These are phyloP conservation scores for Phytophthora citricola DNA, from an alignment of 352 stramenopile species.

Conservation along the genomic window DNA sequence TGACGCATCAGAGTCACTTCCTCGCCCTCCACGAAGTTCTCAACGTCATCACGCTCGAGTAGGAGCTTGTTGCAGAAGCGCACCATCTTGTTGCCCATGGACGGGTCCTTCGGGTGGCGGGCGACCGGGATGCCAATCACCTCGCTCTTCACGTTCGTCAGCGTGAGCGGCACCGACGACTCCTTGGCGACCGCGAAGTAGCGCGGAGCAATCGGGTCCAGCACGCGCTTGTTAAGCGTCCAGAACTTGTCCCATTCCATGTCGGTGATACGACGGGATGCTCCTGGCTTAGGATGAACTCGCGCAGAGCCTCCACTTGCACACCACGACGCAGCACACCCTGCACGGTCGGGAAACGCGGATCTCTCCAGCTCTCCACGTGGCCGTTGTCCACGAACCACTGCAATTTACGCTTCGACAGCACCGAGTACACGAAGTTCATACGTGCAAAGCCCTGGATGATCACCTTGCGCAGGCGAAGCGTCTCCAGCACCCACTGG, in stretches of 20 bases:
- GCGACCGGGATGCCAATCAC: conserved; percentile 71
- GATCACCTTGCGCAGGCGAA: conserved; percentile 86
- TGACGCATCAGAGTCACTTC: conserved; percentile 98
- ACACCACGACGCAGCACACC: conserved; percentile 96
- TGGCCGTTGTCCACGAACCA: conserved; percentile 98
- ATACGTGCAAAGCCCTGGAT: conserved; percentile 98
- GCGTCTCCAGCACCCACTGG: conserved; percentile 92
- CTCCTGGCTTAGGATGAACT: conserved; percentile 98
- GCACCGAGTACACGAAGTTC: conserved; percentile 99
- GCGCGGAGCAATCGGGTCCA: conserved; percentile 95
- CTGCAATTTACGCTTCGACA: conserved; percentile 99
- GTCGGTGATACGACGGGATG: conserved; percentile 96
- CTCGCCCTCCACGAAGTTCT: conserved; percentile 95
- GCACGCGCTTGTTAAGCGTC: conserved; percentile 99
- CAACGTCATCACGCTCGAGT: conserved; percentile 96
- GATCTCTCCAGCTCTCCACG: conserved; percentile 98
- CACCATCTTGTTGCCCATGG: conserved; percentile 87
- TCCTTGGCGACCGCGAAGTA: conserved; percentile 97
- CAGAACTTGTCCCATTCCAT: conserved; percentile 99
- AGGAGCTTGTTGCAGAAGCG: conserved; percentile 92
- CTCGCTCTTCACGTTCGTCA: conserved; percentile 80
- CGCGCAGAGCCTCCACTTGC: conserved; percentile 93
- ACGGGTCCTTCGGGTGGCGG: conserved; percentile 83
- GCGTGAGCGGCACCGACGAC: conserved; percentile 86
- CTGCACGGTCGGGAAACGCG: conserved; percentile 98